A percentile compares a stretch with the other conserved stretches of the same genome.
These are phyloP conservation scores for Wickerhamiella spandovensis DNA, from an alignment of 805 yeast species.

Conservation along the genomic window DNA sequence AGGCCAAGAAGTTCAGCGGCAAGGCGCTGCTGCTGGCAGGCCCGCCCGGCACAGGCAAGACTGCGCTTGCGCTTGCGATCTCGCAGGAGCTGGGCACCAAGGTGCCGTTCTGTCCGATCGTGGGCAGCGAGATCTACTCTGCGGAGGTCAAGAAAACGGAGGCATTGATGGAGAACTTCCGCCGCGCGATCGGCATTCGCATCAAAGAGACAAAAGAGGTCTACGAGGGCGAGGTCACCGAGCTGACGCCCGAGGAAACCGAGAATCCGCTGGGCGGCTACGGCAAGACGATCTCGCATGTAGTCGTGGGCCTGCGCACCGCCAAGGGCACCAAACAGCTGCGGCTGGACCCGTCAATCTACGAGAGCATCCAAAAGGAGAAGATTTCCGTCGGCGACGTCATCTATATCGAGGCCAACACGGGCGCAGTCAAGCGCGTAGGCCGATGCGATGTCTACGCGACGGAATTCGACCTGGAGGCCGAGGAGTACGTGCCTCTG, in stretches of 20 bases:
- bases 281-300: constrained; percentile 92
- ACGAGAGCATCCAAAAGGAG: constrained; percentile 90
- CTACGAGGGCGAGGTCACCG: constrained; percentile 96
- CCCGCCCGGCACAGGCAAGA: constrained; percentile 97
- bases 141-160: constrained; percentile 98
- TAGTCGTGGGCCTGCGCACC: constrained; percentile 82
- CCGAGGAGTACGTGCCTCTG: constrained; percentile 95
- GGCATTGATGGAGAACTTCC: constrained; percentile 87
- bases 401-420: constrained; percentile 90
- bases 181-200: constrained; percentile 91
- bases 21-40: constrained; percentile 94
- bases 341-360: constrained; percentile 83
- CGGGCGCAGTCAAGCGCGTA: constrained; percentile 93
- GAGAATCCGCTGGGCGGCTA: constrained; percentile 96
- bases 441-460: constrained; percentile 99
- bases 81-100: constrained; percentile 94
- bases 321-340: constrained; percentile 83
- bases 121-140: constrained; percentile 84
- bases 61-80: constrained; percentile 90
- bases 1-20: constrained; percentile 85
- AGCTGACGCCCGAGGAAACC: constrained; percentile 87
- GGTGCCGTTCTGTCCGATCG: constrained; percentile 95
- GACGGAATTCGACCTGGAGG: constrained; percentile 94
- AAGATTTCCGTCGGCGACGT: constrained; percentile 93
- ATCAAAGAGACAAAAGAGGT: constrained; percentile 96